Evolutionary conservation across 805 yeast genomes (phyloP), one percentile per base, ranked within the genome.

Genomic region (Candida silvatica): DNA sequence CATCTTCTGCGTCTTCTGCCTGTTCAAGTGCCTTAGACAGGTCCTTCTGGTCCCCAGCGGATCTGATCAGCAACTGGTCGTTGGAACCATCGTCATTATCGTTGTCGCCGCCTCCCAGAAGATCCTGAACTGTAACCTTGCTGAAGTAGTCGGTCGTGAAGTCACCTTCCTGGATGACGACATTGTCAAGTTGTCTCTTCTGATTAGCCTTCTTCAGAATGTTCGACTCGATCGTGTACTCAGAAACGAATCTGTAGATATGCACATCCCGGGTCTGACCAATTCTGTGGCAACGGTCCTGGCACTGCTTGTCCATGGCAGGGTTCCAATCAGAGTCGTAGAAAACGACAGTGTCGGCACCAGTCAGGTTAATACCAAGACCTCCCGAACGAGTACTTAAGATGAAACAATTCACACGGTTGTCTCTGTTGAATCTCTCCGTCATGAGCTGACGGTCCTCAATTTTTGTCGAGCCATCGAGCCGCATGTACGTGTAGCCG

Each of bases 261-360:
- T 92, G 98, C 24, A 92, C 99, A 54, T 92, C 98, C 51, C 98
- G 71, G 14, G 94, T 86, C 58, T 92, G 99, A 5, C 99, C 99
- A 56, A 92, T 92, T 66, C 99, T 80, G 57, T 92, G 99, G 61
- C 97, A 92, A 58, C 99, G 78, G 61, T 92, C 99, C 59, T 92
- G 98, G 62, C 98, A 92, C 60, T 92, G 99, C 53, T 87, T 86
- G 57, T 92, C 99, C 97, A 92, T 92, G 1, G 97, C 95, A 2
- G 99, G 99, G 54, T 92, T 92, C 98, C 98, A 90, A 59, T 90
- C 98, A 3, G 96, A 86, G 59, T 92, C 99, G 56, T 94, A 92
- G 61, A 92, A 94, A 6, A 92, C 86, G 29, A 92, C 99, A 0
- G 98, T 92, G 52, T 92, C 99, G 0, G 99, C 99, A 52, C 97